A percentile compares a stretch with the other conserved stretches of the same genome.
These are phyloP conservation scores for Trichoderma parareesei DNA, from an alignment of 495 filamentous ascomycete genomes.

Conservation along the genomic window DNA sequence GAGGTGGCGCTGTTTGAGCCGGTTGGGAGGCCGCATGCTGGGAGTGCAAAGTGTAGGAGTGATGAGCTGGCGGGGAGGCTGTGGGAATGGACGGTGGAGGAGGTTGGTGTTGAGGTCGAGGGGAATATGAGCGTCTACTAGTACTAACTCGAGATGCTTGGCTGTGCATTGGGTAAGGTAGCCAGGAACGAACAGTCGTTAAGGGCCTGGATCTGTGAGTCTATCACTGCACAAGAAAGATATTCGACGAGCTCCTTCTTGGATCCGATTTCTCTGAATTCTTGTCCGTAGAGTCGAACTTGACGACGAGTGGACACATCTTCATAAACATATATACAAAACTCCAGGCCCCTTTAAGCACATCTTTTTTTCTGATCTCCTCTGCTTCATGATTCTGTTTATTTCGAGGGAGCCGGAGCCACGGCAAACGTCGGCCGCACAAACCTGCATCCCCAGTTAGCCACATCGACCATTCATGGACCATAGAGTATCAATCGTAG, in stretches of 20 bases:
- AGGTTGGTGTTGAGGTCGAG: background rate
- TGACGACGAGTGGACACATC: background rate
- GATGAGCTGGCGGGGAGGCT: constrained; percentile 7
- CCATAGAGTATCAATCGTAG: background rate
- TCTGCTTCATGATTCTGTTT: constrained; percentile 14
- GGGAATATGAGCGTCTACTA: too few species aligned
- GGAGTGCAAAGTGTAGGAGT: background rate
- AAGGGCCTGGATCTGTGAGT: background rate
- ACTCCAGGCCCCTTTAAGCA: background rate
- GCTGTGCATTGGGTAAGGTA: too few species aligned
- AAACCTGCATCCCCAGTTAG: constrained; percentile 38
- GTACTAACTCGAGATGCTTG: too few species aligned
- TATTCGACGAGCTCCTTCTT: background rate
- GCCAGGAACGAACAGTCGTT: background rate
- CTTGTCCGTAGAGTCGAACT: background rate
- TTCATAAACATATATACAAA: constrained; percentile 6
- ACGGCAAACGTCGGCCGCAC: constrained; percentile 64
- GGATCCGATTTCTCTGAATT: background rate
- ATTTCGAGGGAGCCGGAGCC: constrained; percentile 50
- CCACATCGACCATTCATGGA: background rate
- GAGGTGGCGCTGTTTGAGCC: constrained; percentile 9
- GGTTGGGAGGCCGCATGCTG: constrained; percentile 8
- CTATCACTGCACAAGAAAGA: background rate
- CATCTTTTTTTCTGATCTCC: background rate
- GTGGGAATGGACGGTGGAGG: constrained; percentile 13